Evolutionary conservation across 371 early-diverging fungal species (phyloP), one percentile per base, ranked within the genome.

Genomic region (Mucor mucedo): DNA sequence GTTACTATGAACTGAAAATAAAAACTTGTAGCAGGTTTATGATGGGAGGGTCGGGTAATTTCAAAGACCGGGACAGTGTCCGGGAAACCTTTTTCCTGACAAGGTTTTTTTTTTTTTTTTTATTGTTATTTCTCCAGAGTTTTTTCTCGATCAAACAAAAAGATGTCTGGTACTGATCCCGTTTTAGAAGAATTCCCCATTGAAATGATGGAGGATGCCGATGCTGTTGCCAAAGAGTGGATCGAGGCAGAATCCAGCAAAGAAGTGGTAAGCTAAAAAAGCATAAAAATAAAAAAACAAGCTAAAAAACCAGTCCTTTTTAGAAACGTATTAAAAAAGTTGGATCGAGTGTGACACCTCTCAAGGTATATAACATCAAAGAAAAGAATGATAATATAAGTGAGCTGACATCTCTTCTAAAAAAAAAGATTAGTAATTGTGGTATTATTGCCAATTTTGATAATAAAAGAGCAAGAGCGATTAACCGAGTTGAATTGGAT

Each of bases 401-500:
- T 35, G 35, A 35, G 35, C 35, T 35, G 4, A 35, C 8, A 42
- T 45, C 16, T 11, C 1, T 30, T 30, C 16, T n/a, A 40, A 10
- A 5, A 0, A 21, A 14, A 39, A 66, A 76, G 75, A 73, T 82
- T 38, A 79, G 77, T 52, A 88, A 88, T 66, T 88, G 82, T 70
- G 88, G 88, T 14, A 69, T 88, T n/a, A 76, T 86, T 13, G 77
- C 83, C 9, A 80, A 86, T 48, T 72, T 84, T 54, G 80, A 84
- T 41, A 74, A 80, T 41, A 80, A 79, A 32, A 73, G 66, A 56
- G 74, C 86, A 1, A 69, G 69, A 44, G 83, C 84, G 0, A 79
- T 88, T 67, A 86, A 88, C 65, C 79, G 88, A 27, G 71, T 88
- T 33, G 88, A 88, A 59, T 63, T 86, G 7, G 82, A 84, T 57